phyloP scores from a whole-genome alignment of 1,139 yeast genomes.

The Pichia sp. region DNA sequence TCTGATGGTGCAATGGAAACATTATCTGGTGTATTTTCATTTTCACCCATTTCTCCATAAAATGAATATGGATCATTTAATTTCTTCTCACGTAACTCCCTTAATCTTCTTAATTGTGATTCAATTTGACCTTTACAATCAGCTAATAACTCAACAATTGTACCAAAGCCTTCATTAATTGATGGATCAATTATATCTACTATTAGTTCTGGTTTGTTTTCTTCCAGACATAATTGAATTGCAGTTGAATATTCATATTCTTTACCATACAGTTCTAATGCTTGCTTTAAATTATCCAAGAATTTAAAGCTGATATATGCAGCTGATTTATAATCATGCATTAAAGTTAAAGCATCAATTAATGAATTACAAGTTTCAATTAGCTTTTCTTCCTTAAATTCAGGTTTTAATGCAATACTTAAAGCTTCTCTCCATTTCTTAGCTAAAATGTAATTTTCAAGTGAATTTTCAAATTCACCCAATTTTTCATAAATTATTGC shows the following conservation, averaged over 20 bases:
- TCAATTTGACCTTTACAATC: conserved; percentile 83
- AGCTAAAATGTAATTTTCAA: conserved; percentile 61
- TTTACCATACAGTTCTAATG: conserved; percentile 65
- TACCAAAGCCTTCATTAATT: conserved; percentile 81
- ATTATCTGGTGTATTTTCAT: conserved; percentile 78
- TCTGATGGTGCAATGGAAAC: conserved; percentile 94
- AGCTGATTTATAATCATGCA: conserved; percentile 75
- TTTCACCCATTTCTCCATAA: conserved; percentile 57
- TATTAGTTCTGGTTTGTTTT: conserved; percentile 40
- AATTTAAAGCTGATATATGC: conserved; percentile 68
- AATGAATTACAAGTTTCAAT: conserved; percentile 49
- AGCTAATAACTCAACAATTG: conserved; percentile 78
- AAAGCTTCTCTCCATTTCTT: conserved; percentile 86
- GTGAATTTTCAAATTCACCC: conserved; percentile 49
- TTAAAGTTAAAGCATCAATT: conserved; percentile 54
- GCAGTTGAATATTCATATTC: conserved; percentile 75
- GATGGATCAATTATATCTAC: conserved; percentile 62
- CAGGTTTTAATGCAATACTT: conserved; percentile 42
- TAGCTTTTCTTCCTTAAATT: conserved; percentile 33
- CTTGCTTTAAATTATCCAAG: conserved; percentile 53
- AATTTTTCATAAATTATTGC: conserved; percentile 73
- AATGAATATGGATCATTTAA: conserved; percentile 79
- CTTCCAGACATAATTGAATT: conserved; percentile 49
- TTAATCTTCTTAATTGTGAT: conserved; percentile 75
- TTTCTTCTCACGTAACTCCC: conserved; percentile 81